Evolutionary conservation across 805 yeast genomes (phyloP), one percentile per base, ranked within the genome.

Genomic region (Schwanniomyces yamadae): DNA sequence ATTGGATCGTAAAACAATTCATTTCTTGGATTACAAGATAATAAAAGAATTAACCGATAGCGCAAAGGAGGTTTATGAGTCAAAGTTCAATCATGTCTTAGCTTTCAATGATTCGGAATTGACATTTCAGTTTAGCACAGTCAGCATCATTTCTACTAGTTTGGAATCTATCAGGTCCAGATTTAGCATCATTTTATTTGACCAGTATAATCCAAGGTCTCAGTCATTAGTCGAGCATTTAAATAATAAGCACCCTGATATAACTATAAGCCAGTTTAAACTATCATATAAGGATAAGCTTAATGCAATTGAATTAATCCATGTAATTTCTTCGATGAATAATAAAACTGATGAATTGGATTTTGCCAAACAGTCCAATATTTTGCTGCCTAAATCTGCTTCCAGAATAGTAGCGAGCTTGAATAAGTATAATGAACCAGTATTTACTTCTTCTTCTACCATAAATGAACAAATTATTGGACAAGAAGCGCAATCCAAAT

Each of bases 141-240:
- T 32, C 22, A 31, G 52, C 29, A 35, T 47, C 19, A 37, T 48
- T 6, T 50, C 63, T 4, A 51, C 55, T n/a, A 63, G 63, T 2
- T 40, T 58, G 17, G 55, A 55, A 28, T 38, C 61, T 9, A 59
- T 57, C 11, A 52, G 47, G 27, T 39, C 49, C 3, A 37, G 63
- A 20, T 61, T 53, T 42, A 45, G 46, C 20, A 34, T 59, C 1
- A 48, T 53, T 7, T 34, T 50, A 27, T 55, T 47, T 36, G 55
- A 42, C 34, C 48, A 46, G 34, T 41, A 39, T 25, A 33, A 39
- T 30, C 57, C 24, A 4, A 12, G 19, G 5, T 22, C 31, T 8
- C 5, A 15, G 12, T 19, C 22, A 4, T 18, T 15, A 10, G 12
- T 18, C 13, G 16, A 28, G 13, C 17, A 28, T 11, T 19, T 28